Evolutionary conservation across 495 filamentous ascomycete species (phyloP).

Genomic region (Staphylotrichum longicolle): DNA sequence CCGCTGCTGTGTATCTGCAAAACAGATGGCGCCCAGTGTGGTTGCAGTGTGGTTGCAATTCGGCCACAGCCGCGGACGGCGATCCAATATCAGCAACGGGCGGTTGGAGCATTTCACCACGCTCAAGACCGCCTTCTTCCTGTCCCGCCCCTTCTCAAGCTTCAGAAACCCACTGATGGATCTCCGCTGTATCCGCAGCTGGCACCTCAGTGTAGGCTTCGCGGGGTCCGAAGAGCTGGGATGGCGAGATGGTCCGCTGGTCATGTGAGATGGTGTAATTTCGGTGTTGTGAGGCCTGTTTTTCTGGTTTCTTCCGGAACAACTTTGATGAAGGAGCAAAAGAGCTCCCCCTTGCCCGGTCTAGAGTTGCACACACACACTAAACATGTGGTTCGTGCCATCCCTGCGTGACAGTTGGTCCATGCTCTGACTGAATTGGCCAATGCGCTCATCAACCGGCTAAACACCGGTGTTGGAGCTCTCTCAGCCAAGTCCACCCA

Average conservation of each 20-base stretch:
- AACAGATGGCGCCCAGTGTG: neutral
- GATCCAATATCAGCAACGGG: too few relatives aligned
- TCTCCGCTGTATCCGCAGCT: neutral
- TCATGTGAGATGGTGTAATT: constrained; percentile 14
- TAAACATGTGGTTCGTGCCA: constrained; percentile 14
- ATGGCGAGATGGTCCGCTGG: neutral
- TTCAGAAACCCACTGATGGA: neutral
- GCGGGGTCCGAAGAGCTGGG: neutral
- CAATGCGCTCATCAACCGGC: constrained; percentile 13
- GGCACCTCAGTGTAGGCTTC: neutral
- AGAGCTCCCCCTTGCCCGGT: too few relatives aligned
- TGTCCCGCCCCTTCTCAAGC: too few relatives aligned
- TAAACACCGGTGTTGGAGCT: constrained; percentile 6
- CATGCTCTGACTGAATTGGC: neutral
- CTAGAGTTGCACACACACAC: too few relatives aligned
- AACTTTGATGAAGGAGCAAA: too few relatives aligned
- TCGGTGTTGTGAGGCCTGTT: constrained; percentile 1
- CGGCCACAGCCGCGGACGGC: too few relatives aligned
- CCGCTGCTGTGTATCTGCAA: constrained; percentile 1
- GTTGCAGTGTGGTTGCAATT: too few relatives aligned
- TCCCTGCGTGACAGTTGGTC: neutral
- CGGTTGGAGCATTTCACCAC: neutral
- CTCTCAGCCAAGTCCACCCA: neutral
- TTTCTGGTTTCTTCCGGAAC: too few relatives aligned
- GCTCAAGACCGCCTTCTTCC: too few relatives aligned